Conservation (phyloP, 495 filamentous ascomycete genomes). For the Sporormia fimetaria region DNA sequence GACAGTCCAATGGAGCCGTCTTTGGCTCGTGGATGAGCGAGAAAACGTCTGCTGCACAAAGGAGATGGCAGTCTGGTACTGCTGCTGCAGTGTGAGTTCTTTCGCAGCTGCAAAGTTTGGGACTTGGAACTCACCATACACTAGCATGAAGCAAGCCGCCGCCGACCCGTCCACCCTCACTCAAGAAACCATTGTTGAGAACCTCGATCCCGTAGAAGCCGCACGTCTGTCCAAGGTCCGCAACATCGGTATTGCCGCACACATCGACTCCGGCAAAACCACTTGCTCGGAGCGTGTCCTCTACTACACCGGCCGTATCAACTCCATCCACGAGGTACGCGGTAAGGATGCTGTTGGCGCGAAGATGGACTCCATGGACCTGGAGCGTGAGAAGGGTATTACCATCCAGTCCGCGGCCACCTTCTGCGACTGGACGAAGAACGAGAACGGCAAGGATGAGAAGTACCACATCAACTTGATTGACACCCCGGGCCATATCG, state of each 20-base stretch:
- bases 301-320: constrained; percentile 96
- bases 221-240: constrained; percentile 66
- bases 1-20: constrained; percentile 1
- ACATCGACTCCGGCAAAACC: constrained; percentile 98
- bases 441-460: constrained; percentile 58
- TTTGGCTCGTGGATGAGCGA: constrained; percentile 4
- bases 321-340: constrained; percentile 93
- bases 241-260: constrained; percentile 98
- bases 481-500: constrained; percentile 97
- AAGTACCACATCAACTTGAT: constrained; percentile 98
- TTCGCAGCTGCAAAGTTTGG: not conserved
- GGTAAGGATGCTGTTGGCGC: constrained; percentile 92
- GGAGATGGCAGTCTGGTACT: constrained; percentile 26
- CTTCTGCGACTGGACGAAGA: constrained; percentile 95
- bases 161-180: constrained; percentile 47
- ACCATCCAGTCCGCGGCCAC: constrained; percentile 98
- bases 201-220: constrained; percentile 63
- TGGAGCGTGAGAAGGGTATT: constrained; percentile 96
- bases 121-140: too few species aligned
- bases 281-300: constrained; percentile 95
- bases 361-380: constrained; percentile 99
- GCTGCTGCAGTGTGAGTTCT: constrained; percentile 38
- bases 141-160: constrained; percentile 55
- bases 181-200: constrained; percentile 59
- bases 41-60: constrained; percentile 7